A percentile compares a stretch with the other conserved stretches of the same genome.
These are phyloP conservation scores for Blastocystis sp. DNA, from an alignment of 352 stramenopile species.

Conservation along the genomic window DNA sequence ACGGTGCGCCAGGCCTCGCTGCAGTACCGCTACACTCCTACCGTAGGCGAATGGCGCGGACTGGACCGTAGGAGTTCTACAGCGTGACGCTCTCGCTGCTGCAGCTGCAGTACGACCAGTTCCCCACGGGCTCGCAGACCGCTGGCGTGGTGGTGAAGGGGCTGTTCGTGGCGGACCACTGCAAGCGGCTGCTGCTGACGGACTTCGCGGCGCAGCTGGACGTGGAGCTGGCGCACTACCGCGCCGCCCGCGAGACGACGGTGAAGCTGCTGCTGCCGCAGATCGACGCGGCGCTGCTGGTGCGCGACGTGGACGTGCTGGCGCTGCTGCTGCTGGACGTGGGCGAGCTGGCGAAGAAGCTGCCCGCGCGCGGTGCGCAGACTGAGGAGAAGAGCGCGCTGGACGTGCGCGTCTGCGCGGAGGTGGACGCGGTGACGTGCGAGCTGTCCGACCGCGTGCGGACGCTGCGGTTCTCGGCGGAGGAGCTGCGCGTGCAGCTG, in stretches of 20 bases:
- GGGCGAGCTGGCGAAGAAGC: not conserved
- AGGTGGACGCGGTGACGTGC: not conserved
- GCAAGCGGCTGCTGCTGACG: slow-evolving; percentile 23
- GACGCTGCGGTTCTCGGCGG: not conserved
- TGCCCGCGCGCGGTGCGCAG: not conserved
- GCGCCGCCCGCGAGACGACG: not conserved
- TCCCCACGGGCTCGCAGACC: not conserved
- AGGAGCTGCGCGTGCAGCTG: not conserved
- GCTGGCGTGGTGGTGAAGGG: not conserved
- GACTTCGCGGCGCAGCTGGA: slow-evolving; percentile 27
- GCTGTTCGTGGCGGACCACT: slow-evolving; percentile 30
- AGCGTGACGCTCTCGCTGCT: not conserved
- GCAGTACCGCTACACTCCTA: not conserved
- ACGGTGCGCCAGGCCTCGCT: not conserved
- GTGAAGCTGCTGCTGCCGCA: not conserved
- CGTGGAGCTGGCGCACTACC: not conserved
- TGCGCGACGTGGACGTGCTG: slow-evolving; percentile 10
- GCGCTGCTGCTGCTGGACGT: not conserved
- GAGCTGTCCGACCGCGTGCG: not conserved
- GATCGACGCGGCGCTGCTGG: not conserved
- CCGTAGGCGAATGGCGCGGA: not conserved
- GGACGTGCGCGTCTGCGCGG: not conserved
- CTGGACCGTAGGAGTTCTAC: not conserved
- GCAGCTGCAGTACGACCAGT: not conserved
- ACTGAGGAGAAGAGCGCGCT: not conserved